Percentiles rank a stretch among this genome's conserved stretches.
phyloP scores from a whole-genome alignment of 495 filamentous ascomycete species.

The Xylaria longipes region DNA sequence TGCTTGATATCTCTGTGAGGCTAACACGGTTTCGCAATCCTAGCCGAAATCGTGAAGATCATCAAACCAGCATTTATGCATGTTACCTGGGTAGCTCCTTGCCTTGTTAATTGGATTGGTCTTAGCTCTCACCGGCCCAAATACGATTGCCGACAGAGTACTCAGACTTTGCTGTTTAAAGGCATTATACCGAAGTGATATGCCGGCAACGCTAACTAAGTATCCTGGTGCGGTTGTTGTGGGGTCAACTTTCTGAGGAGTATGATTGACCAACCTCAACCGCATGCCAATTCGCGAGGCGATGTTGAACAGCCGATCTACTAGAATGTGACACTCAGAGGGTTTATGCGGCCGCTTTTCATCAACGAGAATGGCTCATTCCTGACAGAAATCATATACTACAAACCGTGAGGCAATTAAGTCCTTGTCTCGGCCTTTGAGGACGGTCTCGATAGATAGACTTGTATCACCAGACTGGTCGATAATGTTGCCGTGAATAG shows the following conservation, averaged over 20 bases:
- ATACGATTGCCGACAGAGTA: neutral
- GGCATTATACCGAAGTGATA: conserved; percentile 16
- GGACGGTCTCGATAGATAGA: conserved; percentile 1
- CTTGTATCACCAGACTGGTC: neutral
- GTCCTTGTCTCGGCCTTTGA: neutral
- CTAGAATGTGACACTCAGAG: neutral
- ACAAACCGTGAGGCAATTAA: neutral
- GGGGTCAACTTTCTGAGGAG: neutral
- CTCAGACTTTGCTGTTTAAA: neutral
- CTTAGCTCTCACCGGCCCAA: neutral
- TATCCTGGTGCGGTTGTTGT: conserved; percentile 2
- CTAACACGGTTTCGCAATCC: conserved; percentile 41
- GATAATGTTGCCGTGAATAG: conserved; percentile 12
- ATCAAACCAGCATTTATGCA: conserved; percentile 31
- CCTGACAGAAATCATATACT: neutral
- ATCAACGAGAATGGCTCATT: neutral
- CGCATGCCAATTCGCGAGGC: neutral
- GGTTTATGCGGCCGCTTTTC: neutral
- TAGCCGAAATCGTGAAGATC: conserved; percentile 37
- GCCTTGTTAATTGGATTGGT: neutral
- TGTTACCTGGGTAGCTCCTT: conserved; percentile 13
- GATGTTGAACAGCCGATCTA: neutral
- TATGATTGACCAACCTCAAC: neutral
- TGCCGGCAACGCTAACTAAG: conserved; percentile 17
- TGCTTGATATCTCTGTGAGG: conserved; percentile 30